Base-by-base conservation (phyloP, 2,329 filamentous ascomycete species). In the Paraphoma chrysanthemicola region DNA sequence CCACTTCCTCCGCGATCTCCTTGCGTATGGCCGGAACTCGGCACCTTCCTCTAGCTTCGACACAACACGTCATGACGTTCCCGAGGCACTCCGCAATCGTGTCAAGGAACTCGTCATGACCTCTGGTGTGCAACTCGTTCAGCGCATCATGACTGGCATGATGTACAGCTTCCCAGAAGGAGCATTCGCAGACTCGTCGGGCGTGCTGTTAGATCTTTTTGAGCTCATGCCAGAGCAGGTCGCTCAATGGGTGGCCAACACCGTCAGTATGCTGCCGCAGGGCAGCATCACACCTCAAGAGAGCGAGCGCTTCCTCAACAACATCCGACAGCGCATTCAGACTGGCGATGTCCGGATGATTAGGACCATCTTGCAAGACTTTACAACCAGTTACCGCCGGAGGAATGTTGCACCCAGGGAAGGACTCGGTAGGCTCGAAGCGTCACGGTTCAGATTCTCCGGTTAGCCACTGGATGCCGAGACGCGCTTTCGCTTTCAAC, bases 111-210 rank as follows among this genome's bases (percentile, higher is more conserved):
- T 97, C 50, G 80, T 96, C 23, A 63, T 83, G 2, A 80, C 83
- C 1, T 88, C 93, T 62, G 93, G 95, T 38, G 89, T 92, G 69
- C 81, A 87, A 53, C 82, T 99, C 29, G 89, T 95, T 7, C 94
- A 97, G 78, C 90, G 93, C 62, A 89, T 96, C 55, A 84, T 99
- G 80, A 95, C 93, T 1, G 95, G 95, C 57, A 96, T 99, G 93
- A 98, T 99, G 94, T 97, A 97, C 75, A 96, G 90, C 0, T 99
- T 99, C 79, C 96, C 95, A 0, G 87, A 91, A 43, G 95, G 98
- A 76, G 97, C 93, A 79, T 96, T 98, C 72, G 89, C 93, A 0
- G 95, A 99, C 73, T 93, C 93, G 14, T 97, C 92, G 47, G 93
- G 93, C 4, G 92, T 97, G n/a, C 80, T 99, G 50, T 86, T 99